A percentile compares a stretch with the other conserved stretches of the same genome.
phyloP scores from a whole-genome alignment of 192 early-diverging fungal species.

The Podila minutissima region DNA sequence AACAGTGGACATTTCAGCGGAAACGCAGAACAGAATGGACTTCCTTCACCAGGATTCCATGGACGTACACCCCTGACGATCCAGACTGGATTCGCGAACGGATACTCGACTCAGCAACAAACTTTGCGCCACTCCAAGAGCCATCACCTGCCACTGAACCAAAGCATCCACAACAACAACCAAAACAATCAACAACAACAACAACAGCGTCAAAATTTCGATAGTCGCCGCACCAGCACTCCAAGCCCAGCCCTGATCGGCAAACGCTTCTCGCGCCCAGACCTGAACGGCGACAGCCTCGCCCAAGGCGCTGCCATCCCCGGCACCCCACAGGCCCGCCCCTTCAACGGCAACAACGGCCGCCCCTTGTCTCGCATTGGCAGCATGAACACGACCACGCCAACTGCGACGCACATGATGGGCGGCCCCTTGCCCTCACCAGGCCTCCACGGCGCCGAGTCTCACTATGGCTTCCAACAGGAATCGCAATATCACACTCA shows the following conservation, averaged over 20 bases:
- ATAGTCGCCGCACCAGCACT: conserved; percentile 26
- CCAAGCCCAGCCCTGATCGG: conserved; percentile 34
- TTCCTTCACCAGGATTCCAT: conserved; percentile 17
- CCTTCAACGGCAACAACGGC: neutral
- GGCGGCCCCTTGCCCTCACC: conserved; percentile 8
- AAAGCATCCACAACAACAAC: neutral
- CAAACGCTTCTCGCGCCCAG: conserved; percentile 23
- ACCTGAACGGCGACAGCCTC: conserved; percentile 23
- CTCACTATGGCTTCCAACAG: conserved; percentile 6
- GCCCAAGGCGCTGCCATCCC: neutral
- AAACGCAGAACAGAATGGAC: neutral
- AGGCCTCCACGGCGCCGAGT: neutral
- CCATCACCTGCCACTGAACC: conserved; percentile 35
- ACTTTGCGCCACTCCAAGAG: conserved; percentile 43
- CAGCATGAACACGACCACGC: conserved; percentile 13
- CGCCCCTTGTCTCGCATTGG: conserved; percentile 39
- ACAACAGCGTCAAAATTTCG: conserved; percentile 26
- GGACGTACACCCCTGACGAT: conserved; percentile 33
- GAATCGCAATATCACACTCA: conserved; percentile 17
- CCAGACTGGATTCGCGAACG: conserved; percentile 38
- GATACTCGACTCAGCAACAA: conserved; percentile 28
- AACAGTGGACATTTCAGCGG: neutral
- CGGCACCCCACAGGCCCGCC: neutral
- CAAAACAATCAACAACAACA: neutral
- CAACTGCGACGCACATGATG: conserved; percentile 41